These are phyloP conservation scores for Colletotrichum incanum DNA, from an alignment of 2,329 filamentous ascomycete genomes.

Conservation along the genomic window DNA sequence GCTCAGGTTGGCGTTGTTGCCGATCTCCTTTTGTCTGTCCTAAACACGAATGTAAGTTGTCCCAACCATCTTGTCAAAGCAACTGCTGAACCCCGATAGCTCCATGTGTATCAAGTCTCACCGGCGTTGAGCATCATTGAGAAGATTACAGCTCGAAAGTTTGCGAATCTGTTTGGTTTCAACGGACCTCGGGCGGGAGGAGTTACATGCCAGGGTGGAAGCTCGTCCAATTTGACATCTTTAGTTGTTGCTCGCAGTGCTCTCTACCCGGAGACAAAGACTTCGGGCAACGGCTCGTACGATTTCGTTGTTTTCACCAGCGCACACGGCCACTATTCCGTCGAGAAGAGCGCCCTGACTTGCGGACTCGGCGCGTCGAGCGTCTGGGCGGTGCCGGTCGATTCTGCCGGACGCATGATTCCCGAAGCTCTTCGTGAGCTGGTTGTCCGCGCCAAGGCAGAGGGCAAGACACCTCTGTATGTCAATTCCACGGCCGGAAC, in stretches of 20 bases:
- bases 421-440: constrained; percentile 75
- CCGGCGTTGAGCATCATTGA: constrained; percentile 91
- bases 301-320: constrained; percentile 90
- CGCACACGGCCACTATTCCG: constrained; percentile 91
- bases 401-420: constrained; percentile 80
- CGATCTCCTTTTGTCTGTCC: constrained; percentile 85
- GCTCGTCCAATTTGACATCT: constrained; percentile 86
- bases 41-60: constrained; percentile 87
- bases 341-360: constrained; percentile 95
- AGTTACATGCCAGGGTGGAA: constrained; percentile 86
- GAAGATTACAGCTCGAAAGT: constrained; percentile 81
- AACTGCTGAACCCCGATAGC: constrained; percentile 55
- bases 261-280: constrained; percentile 85
- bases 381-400: constrained; percentile 83
- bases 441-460: constrained; percentile 72
- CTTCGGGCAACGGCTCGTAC: constrained; percentile 74
- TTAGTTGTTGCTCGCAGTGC: constrained; percentile 91
- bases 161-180: constrained; percentile 86
- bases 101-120: constrained; percentile 95
- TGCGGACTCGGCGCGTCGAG: constrained; percentile 84
- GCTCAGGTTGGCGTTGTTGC: constrained; percentile 84
- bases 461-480: constrained; percentile 89
- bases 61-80: background rate
- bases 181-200: constrained; percentile 79
- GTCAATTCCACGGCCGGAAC: constrained; percentile 97